These are phyloP conservation scores for Rhynchospora breviuscula DNA, from an alignment of 176 grass and related monocot genomes.

Conservation along the genomic window DNA sequence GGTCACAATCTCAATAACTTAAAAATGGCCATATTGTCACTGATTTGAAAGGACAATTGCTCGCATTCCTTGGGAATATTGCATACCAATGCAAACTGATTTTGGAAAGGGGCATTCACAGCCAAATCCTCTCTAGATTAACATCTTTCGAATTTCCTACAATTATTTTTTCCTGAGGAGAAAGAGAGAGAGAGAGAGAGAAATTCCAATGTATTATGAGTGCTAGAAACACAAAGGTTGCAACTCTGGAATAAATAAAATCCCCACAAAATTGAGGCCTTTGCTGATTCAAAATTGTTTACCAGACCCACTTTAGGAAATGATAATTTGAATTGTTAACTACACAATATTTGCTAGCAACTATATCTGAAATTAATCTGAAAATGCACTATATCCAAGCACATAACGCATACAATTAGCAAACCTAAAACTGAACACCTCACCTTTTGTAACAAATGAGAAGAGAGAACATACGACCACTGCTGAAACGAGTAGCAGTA, in stretches of 20 bases:
- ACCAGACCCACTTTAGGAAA: background rate
- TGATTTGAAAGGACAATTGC: background rate
- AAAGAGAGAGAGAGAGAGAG: background rate
- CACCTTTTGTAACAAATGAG: conserved; percentile 71
- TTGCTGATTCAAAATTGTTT: background rate
- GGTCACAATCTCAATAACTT: background rate
- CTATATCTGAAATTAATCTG: background rate
- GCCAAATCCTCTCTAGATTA: background rate
- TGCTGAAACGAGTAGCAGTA: conserved; percentile 52
- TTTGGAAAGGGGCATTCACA: background rate
- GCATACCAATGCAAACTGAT: background rate
- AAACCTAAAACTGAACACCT: conserved; percentile 4
- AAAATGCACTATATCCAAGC: background rate
- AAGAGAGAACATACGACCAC: conserved; percentile 54
- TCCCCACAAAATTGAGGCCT: too few relatives aligned
- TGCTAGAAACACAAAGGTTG: background rate
- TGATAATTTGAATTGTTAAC: background rate
- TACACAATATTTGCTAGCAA: background rate
- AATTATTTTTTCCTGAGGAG: background rate
- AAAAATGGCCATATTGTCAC: conserved; percentile 15
- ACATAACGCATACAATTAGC: background rate
- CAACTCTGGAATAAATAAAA: background rate
- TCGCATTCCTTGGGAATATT: background rate
- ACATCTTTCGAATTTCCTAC: background rate
- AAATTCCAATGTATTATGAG: background rate